A percentile compares a stretch with the other conserved stretches of the same genome.
Evolutionary conservation across 805 yeast species (phyloP).

Genomic region (Barnettozyma populi): DNA sequence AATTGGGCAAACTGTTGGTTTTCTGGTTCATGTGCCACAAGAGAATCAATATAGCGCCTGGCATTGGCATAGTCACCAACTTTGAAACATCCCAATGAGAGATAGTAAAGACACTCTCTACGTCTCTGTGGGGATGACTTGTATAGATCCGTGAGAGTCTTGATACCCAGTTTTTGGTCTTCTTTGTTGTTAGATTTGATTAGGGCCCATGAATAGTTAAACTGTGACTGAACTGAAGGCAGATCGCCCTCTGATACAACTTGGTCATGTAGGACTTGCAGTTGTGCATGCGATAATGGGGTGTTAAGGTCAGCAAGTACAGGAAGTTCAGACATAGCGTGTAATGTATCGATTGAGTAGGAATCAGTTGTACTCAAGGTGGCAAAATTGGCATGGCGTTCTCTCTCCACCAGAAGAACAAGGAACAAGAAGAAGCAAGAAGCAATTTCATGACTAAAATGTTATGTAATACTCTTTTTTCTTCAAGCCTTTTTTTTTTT

Average conservation of each 20-base stretch:
- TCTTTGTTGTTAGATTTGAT: conserved; percentile 60
- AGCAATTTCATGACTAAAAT: not conserved
- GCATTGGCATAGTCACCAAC: conserved; percentile 84
- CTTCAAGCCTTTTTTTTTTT: no score
- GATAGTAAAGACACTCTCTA: conserved; percentile 83
- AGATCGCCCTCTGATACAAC: conserved; percentile 75
- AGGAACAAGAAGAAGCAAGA: no score
- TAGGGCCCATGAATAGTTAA: conserved; percentile 96
- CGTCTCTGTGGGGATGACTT: conserved; percentile 77
- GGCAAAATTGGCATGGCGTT: not conserved
- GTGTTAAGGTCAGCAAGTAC: conserved; percentile 20
- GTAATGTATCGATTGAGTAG: not conserved
- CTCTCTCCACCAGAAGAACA: not conserved
- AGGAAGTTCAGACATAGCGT: conserved; percentile 4
- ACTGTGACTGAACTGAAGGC: conserved; percentile 76
- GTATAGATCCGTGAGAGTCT: conserved; percentile 61
- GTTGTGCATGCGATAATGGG: conserved; percentile 68
- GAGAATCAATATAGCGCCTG: conserved; percentile 74
- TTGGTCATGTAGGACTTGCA: conserved; percentile 70
- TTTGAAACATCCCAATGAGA: conserved; percentile 83
- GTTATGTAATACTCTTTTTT: not conserved
- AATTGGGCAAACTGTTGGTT: conserved; percentile 71
- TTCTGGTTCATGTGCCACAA: conserved; percentile 76
- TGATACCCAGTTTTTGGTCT: conserved; percentile 77
- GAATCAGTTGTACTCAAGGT: not conserved